Conservation (phyloP, 768 basidiomycete species). For the Mycena vitilis region DNA sequence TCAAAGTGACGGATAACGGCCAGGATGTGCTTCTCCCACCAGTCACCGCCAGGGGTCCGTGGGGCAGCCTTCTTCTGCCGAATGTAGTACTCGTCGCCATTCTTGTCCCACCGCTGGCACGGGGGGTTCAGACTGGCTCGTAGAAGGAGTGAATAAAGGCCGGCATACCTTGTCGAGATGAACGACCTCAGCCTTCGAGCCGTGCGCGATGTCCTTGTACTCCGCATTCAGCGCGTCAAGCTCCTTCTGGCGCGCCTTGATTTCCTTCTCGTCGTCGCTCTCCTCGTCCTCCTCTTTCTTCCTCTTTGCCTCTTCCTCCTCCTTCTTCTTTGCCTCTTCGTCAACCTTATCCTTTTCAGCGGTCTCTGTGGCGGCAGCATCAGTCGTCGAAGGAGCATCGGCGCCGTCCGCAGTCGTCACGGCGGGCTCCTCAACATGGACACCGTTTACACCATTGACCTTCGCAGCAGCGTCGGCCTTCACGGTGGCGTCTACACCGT, state of each 20-base stretch:
- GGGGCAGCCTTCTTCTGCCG: conserved; percentile 25
- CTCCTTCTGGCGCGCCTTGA: conserved; percentile 29
- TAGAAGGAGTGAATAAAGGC: neutral
- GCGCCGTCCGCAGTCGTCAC: neutral
- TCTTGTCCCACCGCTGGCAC: conserved; percentile 27
- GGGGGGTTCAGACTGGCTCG: neutral
- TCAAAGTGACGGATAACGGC: conserved; percentile 31
- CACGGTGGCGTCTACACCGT: conserved; percentile 6
- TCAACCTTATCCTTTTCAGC: neutral
- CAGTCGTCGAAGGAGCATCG: conserved; percentile 10
- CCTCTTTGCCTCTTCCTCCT: conserved; percentile 12
- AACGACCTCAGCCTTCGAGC: conserved; percentile 27
- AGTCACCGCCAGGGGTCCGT: conserved; percentile 14
- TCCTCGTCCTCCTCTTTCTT: conserved; percentile 26
- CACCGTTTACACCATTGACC: conserved; percentile 22
- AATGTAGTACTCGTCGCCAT: conserved; percentile 32
- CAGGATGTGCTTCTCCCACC: conserved; percentile 31
- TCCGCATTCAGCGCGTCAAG: conserved; percentile 27
- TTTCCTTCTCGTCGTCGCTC: conserved; percentile 16
- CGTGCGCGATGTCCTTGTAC: conserved; percentile 25
- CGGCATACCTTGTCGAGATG: conserved; percentile 27
- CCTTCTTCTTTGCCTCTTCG: neutral
- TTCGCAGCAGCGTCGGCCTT: conserved; percentile 11
- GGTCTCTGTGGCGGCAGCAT: neutral
- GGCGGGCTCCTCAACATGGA: conserved; percentile 10